Percentiles rank a stretch among this genome's conserved stretches.
phyloP scores from a whole-genome alignment of 2,329 filamentous ascomycete species.

The Colletotrichum trifolii region DNA sequence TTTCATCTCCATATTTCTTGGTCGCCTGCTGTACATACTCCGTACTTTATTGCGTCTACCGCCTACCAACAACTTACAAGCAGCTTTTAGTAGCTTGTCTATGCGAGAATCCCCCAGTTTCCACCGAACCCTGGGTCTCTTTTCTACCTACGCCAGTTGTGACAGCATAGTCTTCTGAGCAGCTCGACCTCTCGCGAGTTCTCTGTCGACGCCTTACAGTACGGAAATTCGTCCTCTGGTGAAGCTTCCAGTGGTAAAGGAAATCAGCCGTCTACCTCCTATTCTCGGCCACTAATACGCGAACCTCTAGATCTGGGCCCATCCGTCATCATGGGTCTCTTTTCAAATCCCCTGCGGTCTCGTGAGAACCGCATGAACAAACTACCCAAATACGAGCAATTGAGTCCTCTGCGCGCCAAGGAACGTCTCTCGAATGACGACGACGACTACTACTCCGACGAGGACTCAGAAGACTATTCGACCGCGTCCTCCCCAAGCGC shows the following conservation, averaged over 20 bases:
- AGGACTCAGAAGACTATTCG: slow-evolving; percentile 54
- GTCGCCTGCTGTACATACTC: slow-evolving; percentile 9
- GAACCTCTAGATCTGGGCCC: slow-evolving; percentile 27
- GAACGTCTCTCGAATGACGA: slow-evolving; percentile 65
- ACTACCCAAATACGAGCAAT: slow-evolving; percentile 63
- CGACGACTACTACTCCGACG: slow-evolving; percentile 58
- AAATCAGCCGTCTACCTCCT: background rate
- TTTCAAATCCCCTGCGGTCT: slow-evolving; percentile 59
- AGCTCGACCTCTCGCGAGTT: background rate
- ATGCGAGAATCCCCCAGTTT: slow-evolving; percentile 16
- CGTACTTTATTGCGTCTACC: slow-evolving; percentile 17
- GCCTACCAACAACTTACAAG: slow-evolving; percentile 2
- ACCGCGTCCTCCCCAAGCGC: slow-evolving; percentile 58
- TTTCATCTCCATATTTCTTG: slow-evolving; percentile 28
- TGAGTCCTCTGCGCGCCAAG: slow-evolving; percentile 49
- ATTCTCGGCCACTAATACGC: slow-evolving; percentile 8
- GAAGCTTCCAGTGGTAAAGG: slow-evolving; percentile 21
- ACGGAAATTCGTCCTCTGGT: slow-evolving; percentile 3
- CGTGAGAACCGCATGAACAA: slow-evolving; percentile 54
- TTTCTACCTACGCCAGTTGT: slow-evolving; percentile 4
- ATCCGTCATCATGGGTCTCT: slow-evolving; percentile 58
- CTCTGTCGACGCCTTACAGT: slow-evolving; percentile 7
- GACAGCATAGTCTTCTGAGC: slow-evolving; percentile 4
- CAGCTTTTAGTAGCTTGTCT: slow-evolving; percentile 15
- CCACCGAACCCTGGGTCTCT: slow-evolving; percentile 10